phyloP scores from a whole-genome alignment of 495 filamentous ascomycete genomes.

The Clohesyomyces aquaticus region DNA sequence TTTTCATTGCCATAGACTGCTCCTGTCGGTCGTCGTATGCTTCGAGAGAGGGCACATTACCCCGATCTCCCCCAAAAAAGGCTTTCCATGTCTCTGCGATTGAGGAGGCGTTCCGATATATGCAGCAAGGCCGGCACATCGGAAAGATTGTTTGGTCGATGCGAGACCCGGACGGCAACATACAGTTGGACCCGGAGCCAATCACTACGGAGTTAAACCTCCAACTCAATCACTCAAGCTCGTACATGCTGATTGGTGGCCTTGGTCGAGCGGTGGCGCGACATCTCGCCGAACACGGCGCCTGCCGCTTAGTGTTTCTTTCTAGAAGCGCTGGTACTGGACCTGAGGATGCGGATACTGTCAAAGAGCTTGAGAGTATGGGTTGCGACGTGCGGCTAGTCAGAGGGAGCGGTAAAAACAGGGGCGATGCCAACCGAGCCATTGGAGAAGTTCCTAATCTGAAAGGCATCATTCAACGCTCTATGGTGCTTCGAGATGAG shows the following conservation, averaged over 20 bases:
- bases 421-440: background rate
- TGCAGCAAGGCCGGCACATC: slow-evolving; percentile 50
- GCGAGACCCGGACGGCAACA: background rate
- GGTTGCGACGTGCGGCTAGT: slow-evolving; percentile 3
- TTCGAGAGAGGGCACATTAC: background rate
- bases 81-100: background rate
- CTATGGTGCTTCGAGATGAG: slow-evolving; percentile 39
- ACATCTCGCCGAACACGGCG: slow-evolving; percentile 35
- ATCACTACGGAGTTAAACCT: background rate
- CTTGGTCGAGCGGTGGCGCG: slow-evolving; percentile 29
- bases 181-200: background rate
- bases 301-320: slow-evolving; percentile 28
- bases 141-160: slow-evolving; percentile 53
- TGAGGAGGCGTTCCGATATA: slow-evolving; percentile 27
- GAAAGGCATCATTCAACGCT: slow-evolving; percentile 39
- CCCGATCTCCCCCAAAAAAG: background rate
- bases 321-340: slow-evolving; percentile 17
- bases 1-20: too few species aligned
- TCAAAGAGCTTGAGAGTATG: slow-evolving; percentile 14
- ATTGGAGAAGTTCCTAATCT: slow-evolving; percentile 7
- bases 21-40: too few species aligned
- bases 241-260: slow-evolving; percentile 24
- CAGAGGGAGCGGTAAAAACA: background rate
- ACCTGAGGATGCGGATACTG: background rate
- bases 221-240: background rate